Conservation (phyloP, 345 rosid genomes). For the Eucalyptus tenuipes region DNA sequence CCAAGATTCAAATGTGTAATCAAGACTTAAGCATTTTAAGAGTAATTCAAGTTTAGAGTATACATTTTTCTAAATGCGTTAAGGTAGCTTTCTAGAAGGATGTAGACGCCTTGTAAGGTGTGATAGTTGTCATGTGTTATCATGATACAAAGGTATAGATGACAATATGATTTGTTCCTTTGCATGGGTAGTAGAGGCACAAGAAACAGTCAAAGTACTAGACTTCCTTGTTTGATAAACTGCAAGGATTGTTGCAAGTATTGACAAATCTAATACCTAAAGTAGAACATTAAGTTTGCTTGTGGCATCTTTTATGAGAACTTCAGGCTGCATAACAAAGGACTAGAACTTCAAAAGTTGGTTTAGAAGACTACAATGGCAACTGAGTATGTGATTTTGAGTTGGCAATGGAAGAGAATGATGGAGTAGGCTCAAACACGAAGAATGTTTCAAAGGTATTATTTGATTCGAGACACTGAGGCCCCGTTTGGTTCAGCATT, state of each 20-base stretch:
- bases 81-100: not conserved
- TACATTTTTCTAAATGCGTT: not conserved
- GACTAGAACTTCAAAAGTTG: not conserved
- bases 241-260: not conserved
- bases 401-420: not conserved
- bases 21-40: not conserved
- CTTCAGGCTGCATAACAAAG: not conserved
- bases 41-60: not conserved
- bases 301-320: not conserved
- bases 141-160: not conserved
- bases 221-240: not conserved
- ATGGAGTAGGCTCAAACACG: conserved; percentile 31
- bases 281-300: not conserved
- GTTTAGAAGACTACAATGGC: not conserved
- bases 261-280: not conserved
- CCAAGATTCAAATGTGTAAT: not conserved
- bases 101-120: not conserved
- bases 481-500: no score
- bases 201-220: not conserved
- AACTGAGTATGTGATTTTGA: not conserved
- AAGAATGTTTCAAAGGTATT: conserved; percentile 82
- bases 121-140: not conserved
- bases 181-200: not conserved
- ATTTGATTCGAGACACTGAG: conserved; percentile 82
- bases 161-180: not conserved